Percentiles rank a stretch among this genome's conserved stretches.
Conservation (phyloP, 2,329 filamentous ascomycete genomes). For the Aspergillus sclerotialis region DNA sequence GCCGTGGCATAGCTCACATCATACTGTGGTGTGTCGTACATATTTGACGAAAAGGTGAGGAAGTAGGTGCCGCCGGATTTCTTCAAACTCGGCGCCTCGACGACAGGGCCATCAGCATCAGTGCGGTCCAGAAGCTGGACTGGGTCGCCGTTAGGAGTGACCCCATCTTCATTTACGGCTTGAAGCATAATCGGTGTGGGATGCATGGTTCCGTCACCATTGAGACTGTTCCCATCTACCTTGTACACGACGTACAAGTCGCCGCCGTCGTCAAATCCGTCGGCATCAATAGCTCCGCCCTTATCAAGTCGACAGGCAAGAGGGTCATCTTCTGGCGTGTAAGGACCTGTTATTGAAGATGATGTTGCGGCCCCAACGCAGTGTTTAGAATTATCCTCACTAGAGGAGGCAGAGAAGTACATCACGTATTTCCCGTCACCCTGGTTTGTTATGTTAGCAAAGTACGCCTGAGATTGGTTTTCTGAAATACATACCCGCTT, state of each 20-base stretch:
- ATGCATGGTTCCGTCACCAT: slow-evolving; percentile 37
- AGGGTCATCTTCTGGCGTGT: slow-evolving; percentile 38
- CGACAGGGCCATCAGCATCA: slow-evolving; percentile 52
- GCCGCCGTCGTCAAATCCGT: slow-evolving; percentile 46
- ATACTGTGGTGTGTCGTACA: slow-evolving; percentile 48
- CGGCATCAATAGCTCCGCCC: slow-evolving; percentile 57
- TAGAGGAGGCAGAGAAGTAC: slow-evolving; percentile 49
- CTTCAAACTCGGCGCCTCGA: slow-evolving; percentile 52
- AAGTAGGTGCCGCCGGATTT: slow-evolving; percentile 42
- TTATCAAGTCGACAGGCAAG: slow-evolving; percentile 46
- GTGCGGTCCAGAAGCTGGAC: slow-evolving; percentile 52
- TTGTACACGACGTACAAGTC: slow-evolving; percentile 57
- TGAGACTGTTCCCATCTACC: slow-evolving; percentile 54
- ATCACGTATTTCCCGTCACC: slow-evolving; percentile 47
- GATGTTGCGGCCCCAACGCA: slow-evolving; percentile 52
- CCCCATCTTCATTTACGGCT: slow-evolving; percentile 37
- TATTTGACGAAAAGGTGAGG: slow-evolving; percentile 56
- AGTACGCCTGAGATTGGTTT: too few relatives aligned
- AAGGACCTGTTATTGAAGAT: slow-evolving; percentile 35
- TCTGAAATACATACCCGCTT: slow-evolving; percentile 38
- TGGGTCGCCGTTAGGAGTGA: slow-evolving; percentile 44
- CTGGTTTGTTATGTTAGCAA: slow-evolving; percentile 7
- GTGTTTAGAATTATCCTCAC: slow-evolving; percentile 36
- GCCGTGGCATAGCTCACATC: slow-evolving; percentile 53
- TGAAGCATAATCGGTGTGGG: slow-evolving; percentile 38